A percentile compares a stretch with the other conserved stretches of the same genome.
Evolutionary conservation across 805 yeast genomes (phyloP).

Genomic region (Myxozyma melibiosi): DNA sequence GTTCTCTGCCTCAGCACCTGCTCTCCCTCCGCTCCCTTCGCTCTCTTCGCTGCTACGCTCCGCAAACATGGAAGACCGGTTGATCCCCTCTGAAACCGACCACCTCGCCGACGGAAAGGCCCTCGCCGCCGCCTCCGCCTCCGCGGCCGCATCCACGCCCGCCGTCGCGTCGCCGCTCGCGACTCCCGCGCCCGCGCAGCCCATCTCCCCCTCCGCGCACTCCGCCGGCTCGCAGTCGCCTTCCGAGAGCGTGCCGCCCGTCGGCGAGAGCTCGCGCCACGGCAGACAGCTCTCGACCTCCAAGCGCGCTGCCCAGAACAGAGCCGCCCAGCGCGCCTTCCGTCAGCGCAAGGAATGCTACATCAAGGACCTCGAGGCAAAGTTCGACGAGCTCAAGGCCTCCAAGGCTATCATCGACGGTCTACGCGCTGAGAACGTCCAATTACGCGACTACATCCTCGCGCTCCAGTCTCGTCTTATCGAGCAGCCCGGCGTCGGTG

Average conservation of each 20-base stretch:
- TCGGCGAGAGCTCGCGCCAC: constrained; percentile 33
- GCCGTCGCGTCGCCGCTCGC: neutral
- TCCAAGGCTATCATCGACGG: constrained; percentile 65
- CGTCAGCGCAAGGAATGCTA: constrained; percentile 80
- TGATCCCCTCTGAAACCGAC: neutral
- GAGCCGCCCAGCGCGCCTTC: constrained; percentile 90
- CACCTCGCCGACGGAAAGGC: neutral
- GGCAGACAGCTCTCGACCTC: constrained; percentile 58
- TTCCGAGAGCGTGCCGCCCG: constrained; percentile 22
- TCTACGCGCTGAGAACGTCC: constrained; percentile 69
- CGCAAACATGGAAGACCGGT: too few species aligned
- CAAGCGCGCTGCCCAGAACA: constrained; percentile 88
- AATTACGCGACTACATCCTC: constrained; percentile 70
- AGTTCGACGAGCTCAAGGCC: constrained; percentile 63
- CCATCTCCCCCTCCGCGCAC: neutral
- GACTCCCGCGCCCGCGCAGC: constrained; percentile 4
- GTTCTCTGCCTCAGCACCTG: too few species aligned
- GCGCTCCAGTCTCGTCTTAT: constrained; percentile 69
- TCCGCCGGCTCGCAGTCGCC: constrained; percentile 7
- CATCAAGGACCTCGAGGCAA: constrained; percentile 74
- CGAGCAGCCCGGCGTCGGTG: constrained; percentile 47
- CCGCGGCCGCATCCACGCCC: neutral
- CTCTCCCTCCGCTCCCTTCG: too few species aligned
- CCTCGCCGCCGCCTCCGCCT: constrained; percentile 4
- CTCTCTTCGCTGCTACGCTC: too few species aligned